Conservation (phyloP, 495 filamentous ascomycete genomes). For the Collariella sp. region DNA sequence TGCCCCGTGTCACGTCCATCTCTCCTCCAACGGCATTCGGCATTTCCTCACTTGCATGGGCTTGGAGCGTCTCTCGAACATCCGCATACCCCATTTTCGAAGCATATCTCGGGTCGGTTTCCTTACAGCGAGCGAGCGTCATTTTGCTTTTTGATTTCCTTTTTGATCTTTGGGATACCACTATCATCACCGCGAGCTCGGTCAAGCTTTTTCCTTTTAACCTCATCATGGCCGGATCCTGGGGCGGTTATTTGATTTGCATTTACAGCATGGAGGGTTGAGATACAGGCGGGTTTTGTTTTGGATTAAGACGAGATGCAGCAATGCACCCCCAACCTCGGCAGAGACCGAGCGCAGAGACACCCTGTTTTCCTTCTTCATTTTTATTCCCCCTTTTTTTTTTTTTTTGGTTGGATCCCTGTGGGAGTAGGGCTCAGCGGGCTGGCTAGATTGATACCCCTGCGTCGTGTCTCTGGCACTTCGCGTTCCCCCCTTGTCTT, state of each 20-base stretch:
- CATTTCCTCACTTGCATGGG: slow-evolving; percentile 32
- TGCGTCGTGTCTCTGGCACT: slow-evolving; percentile 5
- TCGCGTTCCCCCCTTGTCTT: slow-evolving; percentile 11
- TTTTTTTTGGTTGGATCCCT: slow-evolving; percentile 16
- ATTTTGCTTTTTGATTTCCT: slow-evolving; percentile 13
- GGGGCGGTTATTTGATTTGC: slow-evolving; percentile 41
- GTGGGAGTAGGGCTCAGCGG: slow-evolving; percentile 4
- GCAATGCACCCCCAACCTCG: slow-evolving; percentile 43
- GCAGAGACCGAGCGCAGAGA: slow-evolving; percentile 36
- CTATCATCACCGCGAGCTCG: slow-evolving; percentile 34
- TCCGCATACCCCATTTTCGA: slow-evolving; percentile 17
- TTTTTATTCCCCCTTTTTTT: slow-evolving; percentile 10
- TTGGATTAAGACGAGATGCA: slow-evolving; percentile 38
- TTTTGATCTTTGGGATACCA: slow-evolving; percentile 26
- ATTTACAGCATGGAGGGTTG: slow-evolving; percentile 39
- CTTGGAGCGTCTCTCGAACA: slow-evolving; percentile 31
- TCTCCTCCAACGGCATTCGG: slow-evolving; percentile 28
- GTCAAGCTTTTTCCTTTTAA: slow-evolving; percentile 30
- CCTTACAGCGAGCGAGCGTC: slow-evolving; percentile 37
- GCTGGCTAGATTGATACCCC: slow-evolving; percentile 27
- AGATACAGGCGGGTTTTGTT: slow-evolving; percentile 35
- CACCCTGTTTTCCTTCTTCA: slow-evolving; percentile 19
- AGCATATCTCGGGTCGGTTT: slow-evolving; percentile 16
- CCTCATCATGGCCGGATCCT: slow-evolving; percentile 40
- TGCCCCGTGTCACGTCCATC: slow-evolving; percentile 10